These are phyloP conservation scores for Tuber borchii DNA, from an alignment of 495 filamentous ascomycete species.

Conservation along the genomic window DNA sequence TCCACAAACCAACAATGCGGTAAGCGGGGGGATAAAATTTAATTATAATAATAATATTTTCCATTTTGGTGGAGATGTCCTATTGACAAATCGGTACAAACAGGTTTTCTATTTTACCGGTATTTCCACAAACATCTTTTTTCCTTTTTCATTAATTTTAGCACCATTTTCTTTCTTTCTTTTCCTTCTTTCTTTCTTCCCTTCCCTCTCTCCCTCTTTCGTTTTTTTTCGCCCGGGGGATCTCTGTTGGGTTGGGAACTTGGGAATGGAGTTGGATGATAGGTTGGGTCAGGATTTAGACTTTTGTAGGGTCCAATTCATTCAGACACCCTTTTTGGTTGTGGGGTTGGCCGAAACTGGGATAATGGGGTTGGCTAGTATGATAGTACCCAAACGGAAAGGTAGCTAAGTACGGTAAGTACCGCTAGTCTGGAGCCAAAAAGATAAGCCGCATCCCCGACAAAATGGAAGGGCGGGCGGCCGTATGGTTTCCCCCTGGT, in stretches of 20 bases:
- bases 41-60: neutral
- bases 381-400: neutral
- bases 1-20: neutral
- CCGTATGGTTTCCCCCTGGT: neutral
- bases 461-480: neutral
- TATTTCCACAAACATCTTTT: neutral
- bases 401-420: neutral
- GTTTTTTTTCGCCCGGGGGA: neutral
- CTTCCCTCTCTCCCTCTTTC: no score
- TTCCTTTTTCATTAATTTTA: neutral
- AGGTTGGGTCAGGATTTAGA: neutral
- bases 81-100: neutral
- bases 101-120: neutral
- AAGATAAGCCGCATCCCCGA: slow-evolving; percentile 3
- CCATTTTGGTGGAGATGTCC: neutral
- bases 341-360: neutral
- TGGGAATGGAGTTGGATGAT: neutral
- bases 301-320: neutral
- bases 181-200: neutral
- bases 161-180: neutral
- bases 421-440: slow-evolving; percentile 4
- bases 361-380: neutral
- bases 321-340: neutral
- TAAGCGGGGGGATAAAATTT: neutral
- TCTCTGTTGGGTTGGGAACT: neutral